Base-by-base conservation (phyloP, 345 rosid genomes). In the Eucalyptus marginata region DNA sequence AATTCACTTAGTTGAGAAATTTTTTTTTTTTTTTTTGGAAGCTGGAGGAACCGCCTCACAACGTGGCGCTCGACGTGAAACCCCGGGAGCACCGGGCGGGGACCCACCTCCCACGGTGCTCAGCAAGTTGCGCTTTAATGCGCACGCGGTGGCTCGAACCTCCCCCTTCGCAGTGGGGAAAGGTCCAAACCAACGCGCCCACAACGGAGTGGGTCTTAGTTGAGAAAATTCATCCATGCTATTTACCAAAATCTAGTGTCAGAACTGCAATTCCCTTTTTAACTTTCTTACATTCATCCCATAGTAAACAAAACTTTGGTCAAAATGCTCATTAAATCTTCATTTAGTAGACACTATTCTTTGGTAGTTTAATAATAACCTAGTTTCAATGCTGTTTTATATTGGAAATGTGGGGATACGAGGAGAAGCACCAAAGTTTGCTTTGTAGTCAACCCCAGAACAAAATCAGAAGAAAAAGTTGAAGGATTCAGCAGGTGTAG, bases 11-110 rank as follows among this genome's bases (percentile, higher is more conserved):
- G 47, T 40, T 76, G 84, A 40, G 8, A 76, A 76, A 18, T 16
- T n/a, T n/a, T n/a, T n/a, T n/a, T n/a, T n/a, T n/a, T 17, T 52
- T 52, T 52, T 52, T 52, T 52, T 1, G 58, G 58, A 52, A 52
- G n/a, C 8, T 52, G 58, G 58, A 20, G 58, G 58, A 52, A 52
- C 58, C 2, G 10, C 25, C 58, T 52, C 58, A 52, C 0, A 52
- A 2, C 10, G 0, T n/a, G 25, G 58, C 1, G 10, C 25, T 20
- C 2, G 2, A 25, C 5, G 10, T 8, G n/a, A 52, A 52, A 52
- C 58, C 58, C 58, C 58, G 2, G 25, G 58, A 20, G 25, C 58
- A 52, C 10, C 18, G 5, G 58, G 5, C 5, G 10, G 25, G 25
- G 58, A 20, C 58, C 58, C 58, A 20, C 10, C 58, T 8, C 58